Evolutionary conservation across 164 flowering plant genomes (phyloP).

Genomic region (Liquidambar formosana): DNA sequence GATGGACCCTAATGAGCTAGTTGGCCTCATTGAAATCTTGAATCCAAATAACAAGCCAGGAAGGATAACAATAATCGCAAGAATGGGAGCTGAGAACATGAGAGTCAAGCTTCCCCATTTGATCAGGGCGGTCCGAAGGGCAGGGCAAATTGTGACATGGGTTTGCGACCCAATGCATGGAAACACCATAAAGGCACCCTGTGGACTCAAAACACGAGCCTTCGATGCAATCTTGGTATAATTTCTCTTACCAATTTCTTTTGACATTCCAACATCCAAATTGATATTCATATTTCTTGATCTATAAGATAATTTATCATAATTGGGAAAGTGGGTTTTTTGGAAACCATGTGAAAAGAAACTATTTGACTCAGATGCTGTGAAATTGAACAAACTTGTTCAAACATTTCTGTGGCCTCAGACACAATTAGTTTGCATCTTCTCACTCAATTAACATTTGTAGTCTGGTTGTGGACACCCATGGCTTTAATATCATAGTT

Average conservation of each 20-base stretch:
- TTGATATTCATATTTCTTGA: background rate
- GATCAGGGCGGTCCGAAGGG: constrained; percentile 47
- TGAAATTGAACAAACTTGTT: too few species aligned
- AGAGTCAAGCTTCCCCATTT: constrained; percentile 53
- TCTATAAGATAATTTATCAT: background rate
- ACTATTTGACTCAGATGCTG: too few species aligned
- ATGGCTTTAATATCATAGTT: too few species aligned
- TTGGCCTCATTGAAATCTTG: constrained; percentile 42
- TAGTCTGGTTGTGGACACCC: too few species aligned
- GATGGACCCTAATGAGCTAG: constrained; percentile 57
- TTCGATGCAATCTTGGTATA: constrained; percentile 60
- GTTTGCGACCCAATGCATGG: constrained; percentile 59
- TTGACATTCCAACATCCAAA: background rate
- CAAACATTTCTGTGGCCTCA: too few species aligned
- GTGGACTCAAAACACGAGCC: constrained; percentile 67
- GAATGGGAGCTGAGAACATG: constrained; percentile 62
- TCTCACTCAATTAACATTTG: too few species aligned
- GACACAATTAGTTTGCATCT: too few species aligned
- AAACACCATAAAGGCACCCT: constrained; percentile 61
- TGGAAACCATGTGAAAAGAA: background rate
- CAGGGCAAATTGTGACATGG: constrained; percentile 56
- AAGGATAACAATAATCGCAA: constrained; percentile 41
- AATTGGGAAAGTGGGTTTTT: background rate
- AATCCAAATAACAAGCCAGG: constrained; percentile 50
- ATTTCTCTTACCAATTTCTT: constrained; percentile 1